Percentiles rank a stretch among this genome's conserved stretches.
Evolutionary conservation across 345 rosid genomes (phyloP).

Genomic region (Lepidium africanum): DNA sequence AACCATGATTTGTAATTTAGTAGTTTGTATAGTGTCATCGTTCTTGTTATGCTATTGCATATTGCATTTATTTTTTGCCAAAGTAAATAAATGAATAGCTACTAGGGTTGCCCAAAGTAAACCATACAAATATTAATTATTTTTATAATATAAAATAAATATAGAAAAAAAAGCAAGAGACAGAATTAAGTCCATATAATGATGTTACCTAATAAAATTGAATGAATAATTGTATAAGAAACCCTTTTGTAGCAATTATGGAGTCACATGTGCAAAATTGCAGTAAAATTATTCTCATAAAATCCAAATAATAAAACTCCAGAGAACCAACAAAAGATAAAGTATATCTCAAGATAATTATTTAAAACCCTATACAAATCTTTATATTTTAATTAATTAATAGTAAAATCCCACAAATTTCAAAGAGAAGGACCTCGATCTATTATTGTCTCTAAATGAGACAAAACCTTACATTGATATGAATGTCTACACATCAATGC

Average conservation of each 20-base stretch:
- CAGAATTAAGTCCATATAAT: not conserved
- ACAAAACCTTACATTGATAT: conserved; percentile 22
- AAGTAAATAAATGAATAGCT: not conserved
- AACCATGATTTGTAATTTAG: too few relatives aligned
- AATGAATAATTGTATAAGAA: conserved; percentile 1
- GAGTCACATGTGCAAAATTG: conserved; percentile 20
- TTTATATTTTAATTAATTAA: not conserved
- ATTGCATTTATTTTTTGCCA: too few relatives aligned
- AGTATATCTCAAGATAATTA: not conserved
- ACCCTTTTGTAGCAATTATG: conserved; percentile 11
- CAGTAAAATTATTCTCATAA: not conserved
- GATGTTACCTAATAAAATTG: conserved; percentile 3
- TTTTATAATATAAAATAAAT: not conserved
- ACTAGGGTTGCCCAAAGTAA: not conserved
- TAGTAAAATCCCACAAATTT: not conserved
- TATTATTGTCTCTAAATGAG: conserved; percentile 23
- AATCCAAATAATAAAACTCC: not conserved
- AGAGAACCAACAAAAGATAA: not conserved
- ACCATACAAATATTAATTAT: not conserved
- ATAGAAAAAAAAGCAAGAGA: not conserved
- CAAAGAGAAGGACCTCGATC: conserved; percentile 1
- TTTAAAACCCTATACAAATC: not conserved
- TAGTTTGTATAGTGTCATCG: too few relatives aligned
- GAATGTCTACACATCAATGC: conserved; percentile 2
- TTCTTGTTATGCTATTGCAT: too few relatives aligned